These are phyloP conservation scores for Fraxinus nigra DNA, from an alignment of 305 asterid genomes.

Conservation along the genomic window DNA sequence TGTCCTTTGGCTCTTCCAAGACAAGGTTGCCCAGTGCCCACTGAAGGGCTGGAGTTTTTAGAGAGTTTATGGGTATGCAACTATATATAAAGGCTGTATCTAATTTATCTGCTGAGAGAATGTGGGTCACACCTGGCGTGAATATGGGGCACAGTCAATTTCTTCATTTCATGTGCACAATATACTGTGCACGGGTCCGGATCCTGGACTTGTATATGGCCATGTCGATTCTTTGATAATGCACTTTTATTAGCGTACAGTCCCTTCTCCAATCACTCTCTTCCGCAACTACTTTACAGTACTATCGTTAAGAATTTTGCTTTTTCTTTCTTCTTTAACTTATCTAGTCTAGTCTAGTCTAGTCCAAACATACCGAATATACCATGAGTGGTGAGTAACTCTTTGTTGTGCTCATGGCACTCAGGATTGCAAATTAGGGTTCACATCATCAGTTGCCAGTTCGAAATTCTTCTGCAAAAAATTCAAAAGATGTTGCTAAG, in stretches of 20 bases:
- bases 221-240: constrained; percentile 85
- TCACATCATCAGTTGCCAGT: constrained; percentile 39
- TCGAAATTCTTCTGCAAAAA: constrained; percentile 34
- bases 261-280: constrained; percentile 27
- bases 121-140: constrained; percentile 60
- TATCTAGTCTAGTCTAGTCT: neutral
- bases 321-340: neutral
- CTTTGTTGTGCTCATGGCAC: neutral
- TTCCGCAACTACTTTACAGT: neutral
- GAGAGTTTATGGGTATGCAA: constrained; percentile 38
- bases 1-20: constrained; percentile 32
- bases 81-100: constrained; percentile 34
- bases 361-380: neutral
- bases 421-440: neutral
- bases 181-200: constrained; percentile 55
- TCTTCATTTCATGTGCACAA: constrained; percentile 60
- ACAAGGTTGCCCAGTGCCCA: constrained; percentile 30
- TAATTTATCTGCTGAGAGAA: constrained; percentile 30
- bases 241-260: constrained; percentile 59
- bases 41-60: constrained; percentile 38
- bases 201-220: constrained; percentile 47
- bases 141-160: constrained; percentile 53
- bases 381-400: neutral
- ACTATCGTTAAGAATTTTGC: neutral
- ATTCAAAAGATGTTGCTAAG: constrained; percentile 7